Evolutionary conservation across 306 rosid genomes (phyloP).

Genomic region (Lagenaria siceraria): DNA sequence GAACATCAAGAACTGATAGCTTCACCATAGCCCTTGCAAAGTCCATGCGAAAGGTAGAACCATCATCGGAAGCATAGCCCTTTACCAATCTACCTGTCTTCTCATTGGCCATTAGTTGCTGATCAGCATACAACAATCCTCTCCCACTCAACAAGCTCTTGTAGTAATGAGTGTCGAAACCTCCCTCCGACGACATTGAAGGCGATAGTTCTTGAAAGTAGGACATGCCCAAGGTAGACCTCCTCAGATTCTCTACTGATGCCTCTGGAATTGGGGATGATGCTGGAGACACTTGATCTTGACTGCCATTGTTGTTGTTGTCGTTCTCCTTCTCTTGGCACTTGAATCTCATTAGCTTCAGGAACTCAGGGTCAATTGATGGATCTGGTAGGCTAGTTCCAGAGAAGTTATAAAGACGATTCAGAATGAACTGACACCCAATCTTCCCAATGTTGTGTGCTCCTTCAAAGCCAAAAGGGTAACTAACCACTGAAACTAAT

Average conservation of each 20-base stretch:
- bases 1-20: slow-evolving; percentile 43
- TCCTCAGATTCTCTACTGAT: slow-evolving; percentile 12
- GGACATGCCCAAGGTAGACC: slow-evolving; percentile 24
- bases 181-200: slow-evolving; percentile 36
- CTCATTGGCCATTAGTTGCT: slow-evolving; percentile 57
- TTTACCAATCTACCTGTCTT: slow-evolving; percentile 49
- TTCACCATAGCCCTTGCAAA: slow-evolving; percentile 57
- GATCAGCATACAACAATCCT: slow-evolving; percentile 79
- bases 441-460: slow-evolving; percentile 78
- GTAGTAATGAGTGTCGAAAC: slow-evolving; percentile 60
- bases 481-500: neutral
- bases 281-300: slow-evolving; percentile 3
- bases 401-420: slow-evolving; percentile 52
- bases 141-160: slow-evolving; percentile 49
- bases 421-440: slow-evolving; percentile 50
- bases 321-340: slow-evolving; percentile 21
- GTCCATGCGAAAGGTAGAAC: slow-evolving; percentile 64
- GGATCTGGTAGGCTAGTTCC: slow-evolving; percentile 66
- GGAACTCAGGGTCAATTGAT: slow-evolving; percentile 43
- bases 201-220: slow-evolving; percentile 33
- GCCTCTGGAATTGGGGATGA: neutral
- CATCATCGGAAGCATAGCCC: slow-evolving; percentile 70
- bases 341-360: slow-evolving; percentile 31
- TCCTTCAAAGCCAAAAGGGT: slow-evolving; percentile 32
- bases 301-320: neutral